A percentile compares a stretch with the other conserved stretches of the same genome.
These are phyloP conservation scores for Samsoniella hepiali DNA, from an alignment of 2,329 filamentous ascomycete species.

Conservation along the genomic window DNA sequence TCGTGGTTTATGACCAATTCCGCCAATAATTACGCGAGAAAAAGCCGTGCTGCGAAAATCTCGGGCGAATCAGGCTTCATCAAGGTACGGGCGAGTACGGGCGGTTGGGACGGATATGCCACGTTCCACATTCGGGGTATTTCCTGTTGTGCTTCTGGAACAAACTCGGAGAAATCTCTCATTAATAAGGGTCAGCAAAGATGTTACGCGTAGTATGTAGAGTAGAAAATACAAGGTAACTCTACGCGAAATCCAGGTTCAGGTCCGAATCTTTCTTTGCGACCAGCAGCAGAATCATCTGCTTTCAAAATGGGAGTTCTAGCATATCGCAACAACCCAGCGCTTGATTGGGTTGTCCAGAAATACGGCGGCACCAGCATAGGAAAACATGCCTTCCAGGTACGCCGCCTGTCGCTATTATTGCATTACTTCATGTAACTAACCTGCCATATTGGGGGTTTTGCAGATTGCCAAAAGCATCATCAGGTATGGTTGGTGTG, in stretches of 20 bases:
- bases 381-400: conserved; percentile 4
- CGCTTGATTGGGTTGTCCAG: background rate
- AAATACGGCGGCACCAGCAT: conserved; percentile 15
- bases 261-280: too few relatives aligned
- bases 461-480: background rate
- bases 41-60: too few relatives aligned
- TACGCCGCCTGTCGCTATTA: background rate
- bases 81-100: background rate
- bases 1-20: background rate
- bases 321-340: background rate
- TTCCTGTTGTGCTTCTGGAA: background rate
- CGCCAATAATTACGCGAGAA: too few relatives aligned
- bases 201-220: background rate
- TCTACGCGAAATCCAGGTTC: too few relatives aligned
- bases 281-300: background rate
- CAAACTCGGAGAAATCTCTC: background rate
- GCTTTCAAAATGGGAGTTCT: background rate
- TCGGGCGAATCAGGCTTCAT: background rate
- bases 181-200: background rate
- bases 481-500: background rate
- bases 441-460: background rate
- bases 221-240: too few relatives aligned
- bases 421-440: background rate
- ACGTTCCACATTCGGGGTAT: background rate
- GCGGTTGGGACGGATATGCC: too few relatives aligned